Percentiles rank a stretch among this genome's conserved stretches.
Evolutionary conservation across 805 yeast genomes (phyloP).

Genomic region (Hanseniaspora mollemarum): DNA sequence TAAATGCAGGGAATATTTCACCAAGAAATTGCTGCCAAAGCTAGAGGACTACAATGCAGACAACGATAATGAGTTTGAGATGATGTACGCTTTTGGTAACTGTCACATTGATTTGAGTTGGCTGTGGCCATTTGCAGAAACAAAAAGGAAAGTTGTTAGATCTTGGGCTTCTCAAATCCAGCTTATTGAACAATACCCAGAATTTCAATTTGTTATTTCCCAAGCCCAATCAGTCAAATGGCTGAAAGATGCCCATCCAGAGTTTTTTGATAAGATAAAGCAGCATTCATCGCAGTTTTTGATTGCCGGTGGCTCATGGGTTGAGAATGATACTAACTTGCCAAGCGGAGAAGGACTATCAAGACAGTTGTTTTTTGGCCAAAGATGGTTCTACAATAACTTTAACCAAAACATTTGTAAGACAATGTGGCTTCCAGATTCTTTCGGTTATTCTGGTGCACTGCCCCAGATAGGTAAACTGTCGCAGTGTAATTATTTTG

Average conservation of each 20-base stretch:
- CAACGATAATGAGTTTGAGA: slow-evolving; percentile 35
- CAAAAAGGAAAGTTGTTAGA: slow-evolving; percentile 81
- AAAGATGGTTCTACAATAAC: slow-evolving; percentile 64
- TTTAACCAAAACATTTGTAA: slow-evolving; percentile 60
- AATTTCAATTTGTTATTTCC: slow-evolving; percentile 85
- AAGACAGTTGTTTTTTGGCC: slow-evolving; percentile 84
- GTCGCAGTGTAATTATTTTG: slow-evolving; percentile 73
- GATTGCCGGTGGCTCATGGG: slow-evolving; percentile 97
- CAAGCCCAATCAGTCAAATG: slow-evolving; percentile 94
- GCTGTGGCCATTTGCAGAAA: slow-evolving; percentile 99
- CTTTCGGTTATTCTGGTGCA: slow-evolving; percentile 93
- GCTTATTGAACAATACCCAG: slow-evolving; percentile 77
- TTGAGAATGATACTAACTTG: slow-evolving; percentile 89
- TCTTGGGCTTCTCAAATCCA: slow-evolving; percentile 92
- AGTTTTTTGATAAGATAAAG: slow-evolving; percentile 50
- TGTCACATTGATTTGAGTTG: slow-evolving; percentile 98
- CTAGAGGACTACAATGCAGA: slow-evolving; percentile 48
- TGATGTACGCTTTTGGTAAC: slow-evolving; percentile 80
- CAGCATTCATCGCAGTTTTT: slow-evolving; percentile 53
- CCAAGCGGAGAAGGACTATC: slow-evolving; percentile 89
- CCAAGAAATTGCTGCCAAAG: slow-evolving; percentile 47
- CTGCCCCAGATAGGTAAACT: slow-evolving; percentile 82
- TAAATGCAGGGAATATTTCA: slow-evolving; percentile 58
- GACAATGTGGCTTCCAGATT: slow-evolving; percentile 92
- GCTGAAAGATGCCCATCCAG: slow-evolving; percentile 81